Evolutionary conservation across 495 filamentous ascomycete genomes (phyloP), one percentile per base, ranked within the genome.

Genomic region (Sordaria brevicollis): DNA sequence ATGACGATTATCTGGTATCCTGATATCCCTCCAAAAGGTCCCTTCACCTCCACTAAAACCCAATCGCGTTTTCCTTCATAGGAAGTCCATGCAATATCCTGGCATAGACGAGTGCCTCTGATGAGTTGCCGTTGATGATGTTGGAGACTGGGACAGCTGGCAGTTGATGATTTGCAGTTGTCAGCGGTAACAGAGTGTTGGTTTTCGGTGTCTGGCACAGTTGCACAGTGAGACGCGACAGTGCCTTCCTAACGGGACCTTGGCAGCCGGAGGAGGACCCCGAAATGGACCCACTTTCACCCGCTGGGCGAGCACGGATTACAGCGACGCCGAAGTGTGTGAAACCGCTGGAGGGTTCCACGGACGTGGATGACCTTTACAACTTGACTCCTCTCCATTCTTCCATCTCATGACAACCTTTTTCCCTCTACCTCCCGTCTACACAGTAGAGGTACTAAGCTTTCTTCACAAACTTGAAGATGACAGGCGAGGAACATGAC

Each of bases 1-100:
- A 80, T 81, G 49, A 29, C 25, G 4, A 33, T 62, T 29, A 2
- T 11, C 5, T 13, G 43, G 43, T 13, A 9, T 54, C 43, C 43
- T 10, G 43, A 21, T 13, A 11, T 5, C 25, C 43, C 3, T 49
- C 49, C 49, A 62, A 29, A 62, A 62, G 49, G 25, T 29, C 21
- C 21, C 8, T 3, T 57, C 49, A 29, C 21, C 19, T 54, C 10
- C n/a, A 11, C 4, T 10, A 5, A 21, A 11, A 21, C 29, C 29
- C 43, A 21, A 54, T 25, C 4, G 43, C 19, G 5, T 13, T 4
- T 54, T 4, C 25, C n/a, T 3, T 43, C 39, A 10, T 41, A 41
- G 7, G 39, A 41, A 19, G 39, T 19, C 19, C 43, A n/a, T n/a
- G 43, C 43, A 54, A 54, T 54, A 21, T 21, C n/a, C n/a, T 21